phyloP scores from a whole-genome alignment of 2,329 filamentous ascomycete genomes.

The Aspergillus amoenus region DNA sequence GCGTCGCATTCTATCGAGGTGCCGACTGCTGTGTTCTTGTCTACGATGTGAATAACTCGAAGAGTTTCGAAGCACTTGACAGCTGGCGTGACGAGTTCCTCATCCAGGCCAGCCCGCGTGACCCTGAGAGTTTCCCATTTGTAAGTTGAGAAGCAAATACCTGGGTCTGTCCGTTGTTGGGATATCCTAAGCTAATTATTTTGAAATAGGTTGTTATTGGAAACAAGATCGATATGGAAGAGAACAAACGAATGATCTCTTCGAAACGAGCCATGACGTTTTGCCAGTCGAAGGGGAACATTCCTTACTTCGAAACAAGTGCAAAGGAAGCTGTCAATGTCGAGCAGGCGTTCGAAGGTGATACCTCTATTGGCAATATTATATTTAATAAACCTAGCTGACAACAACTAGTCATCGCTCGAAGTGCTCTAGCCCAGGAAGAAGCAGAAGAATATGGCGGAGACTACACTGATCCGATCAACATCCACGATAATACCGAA shows the following conservation, averaged over 20 bases:
- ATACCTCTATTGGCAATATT: conserved; percentile 13
- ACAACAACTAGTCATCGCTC: conserved; percentile 73
- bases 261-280: conserved; percentile 96
- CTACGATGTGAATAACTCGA: conserved; percentile 98
- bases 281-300: conserved; percentile 94
- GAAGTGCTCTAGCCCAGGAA: conserved; percentile 92
- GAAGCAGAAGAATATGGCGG: conserved; percentile 97
- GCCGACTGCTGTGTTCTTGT: conserved; percentile 98
- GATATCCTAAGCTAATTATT: conserved; percentile 4
- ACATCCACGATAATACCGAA: conserved; percentile 94
- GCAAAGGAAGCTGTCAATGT: conserved; percentile 99
- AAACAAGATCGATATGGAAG: conserved; percentile 98
- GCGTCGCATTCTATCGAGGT: conserved; percentile 95
- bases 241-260: conserved; percentile 95
- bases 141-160: conserved; percentile 56
- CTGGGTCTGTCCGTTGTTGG: neutral
- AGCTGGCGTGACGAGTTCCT: conserved; percentile 98
- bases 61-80: conserved; percentile 97
- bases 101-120: conserved; percentile 93
- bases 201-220: conserved; percentile 76
- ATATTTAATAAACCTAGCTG: conserved; percentile 4
- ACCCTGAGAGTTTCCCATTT: conserved; percentile 97
- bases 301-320: conserved; percentile 98
- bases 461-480: conserved; percentile 96
- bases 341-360: conserved; percentile 78